Evolutionary conservation across 805 yeast genomes (phyloP).

Genomic region (Hanseniaspora jakobsenii): DNA sequence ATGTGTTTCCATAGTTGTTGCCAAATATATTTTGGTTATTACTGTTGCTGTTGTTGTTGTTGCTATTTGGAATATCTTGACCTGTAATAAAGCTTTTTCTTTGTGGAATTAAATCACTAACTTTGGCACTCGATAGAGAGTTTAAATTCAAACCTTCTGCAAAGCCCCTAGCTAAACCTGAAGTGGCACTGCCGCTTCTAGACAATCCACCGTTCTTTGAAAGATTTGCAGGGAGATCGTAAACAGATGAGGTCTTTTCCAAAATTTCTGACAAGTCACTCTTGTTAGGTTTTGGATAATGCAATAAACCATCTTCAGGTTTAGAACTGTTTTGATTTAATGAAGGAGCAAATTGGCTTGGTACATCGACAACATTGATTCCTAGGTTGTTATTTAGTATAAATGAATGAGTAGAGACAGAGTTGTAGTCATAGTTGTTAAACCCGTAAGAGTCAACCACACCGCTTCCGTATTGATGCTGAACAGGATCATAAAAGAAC

Average conservation of each 20-base stretch:
- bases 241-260: too few relatives aligned
- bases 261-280: too few relatives aligned
- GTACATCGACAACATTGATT: conserved; percentile 29
- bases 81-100: not conserved
- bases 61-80: not conserved
- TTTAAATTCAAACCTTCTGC: conserved; percentile 9
- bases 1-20: too few relatives aligned
- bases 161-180: conserved; percentile 10
- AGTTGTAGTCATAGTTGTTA: conserved; percentile 53
- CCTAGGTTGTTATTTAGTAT: conserved; percentile 25
- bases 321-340: not conserved
- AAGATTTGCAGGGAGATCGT: not conserved
- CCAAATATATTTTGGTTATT: too few relatives aligned
- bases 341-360: conserved; percentile 23
- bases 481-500: too few relatives aligned
- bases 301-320: not conserved
- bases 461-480: too few relatives aligned
- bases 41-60: not conserved
- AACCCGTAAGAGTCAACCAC: conserved; percentile 54
- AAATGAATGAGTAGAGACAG: conserved; percentile 46
- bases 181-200: conserved; percentile 7
- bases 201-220: not conserved
- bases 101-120: too few relatives aligned
- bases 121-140: not conserved
- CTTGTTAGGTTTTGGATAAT: not conserved